These are phyloP conservation scores for Blyttiomyces sp. DNA, from an alignment of 371 early-diverging fungal species.

Conservation along the genomic window DNA sequence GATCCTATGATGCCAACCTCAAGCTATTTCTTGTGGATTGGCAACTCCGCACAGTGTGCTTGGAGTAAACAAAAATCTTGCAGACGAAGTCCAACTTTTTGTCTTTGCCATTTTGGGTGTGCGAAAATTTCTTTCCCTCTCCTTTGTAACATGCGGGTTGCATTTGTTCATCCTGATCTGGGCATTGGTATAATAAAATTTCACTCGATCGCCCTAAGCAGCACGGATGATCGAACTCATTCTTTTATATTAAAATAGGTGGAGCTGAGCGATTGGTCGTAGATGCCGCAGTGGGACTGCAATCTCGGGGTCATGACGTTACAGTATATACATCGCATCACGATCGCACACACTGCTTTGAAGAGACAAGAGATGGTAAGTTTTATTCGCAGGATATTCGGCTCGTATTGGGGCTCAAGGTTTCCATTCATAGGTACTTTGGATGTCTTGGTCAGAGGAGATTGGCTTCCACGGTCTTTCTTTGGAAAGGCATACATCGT, in stretches of 20 bases:
- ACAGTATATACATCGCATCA: slow-evolving; percentile 87
- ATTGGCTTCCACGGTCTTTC: slow-evolving; percentile 69
- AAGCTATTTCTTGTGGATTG: no score
- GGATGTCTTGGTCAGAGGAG: slow-evolving; percentile 67
- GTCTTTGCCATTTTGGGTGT: no score
- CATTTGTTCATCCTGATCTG: slow-evolving; percentile 86
- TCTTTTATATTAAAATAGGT: no score
- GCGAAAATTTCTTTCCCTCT: no score
- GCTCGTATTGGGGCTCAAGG: neutral
- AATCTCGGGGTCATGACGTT: slow-evolving; percentile 74
- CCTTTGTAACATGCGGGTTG: slow-evolving; percentile 9
- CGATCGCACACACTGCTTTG: slow-evolving; percentile 83
- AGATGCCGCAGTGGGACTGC: slow-evolving; percentile 84
- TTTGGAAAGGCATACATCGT: slow-evolving; percentile 70
- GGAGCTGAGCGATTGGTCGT: slow-evolving; percentile 96
- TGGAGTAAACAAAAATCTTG: no score
- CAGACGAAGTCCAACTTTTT: no score
- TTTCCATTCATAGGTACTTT: slow-evolving; percentile 55
- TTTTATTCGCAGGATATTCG: neutral
- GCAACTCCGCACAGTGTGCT: no score
- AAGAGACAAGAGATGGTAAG: slow-evolving; percentile 84
- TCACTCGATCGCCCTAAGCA: no score
- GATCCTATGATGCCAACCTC: no score
- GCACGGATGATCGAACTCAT: no score
- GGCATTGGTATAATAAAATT: slow-evolving; percentile 75